Conservation (phyloP, 202 grass and related monocot genomes). For the Panicum hallii region DNA sequence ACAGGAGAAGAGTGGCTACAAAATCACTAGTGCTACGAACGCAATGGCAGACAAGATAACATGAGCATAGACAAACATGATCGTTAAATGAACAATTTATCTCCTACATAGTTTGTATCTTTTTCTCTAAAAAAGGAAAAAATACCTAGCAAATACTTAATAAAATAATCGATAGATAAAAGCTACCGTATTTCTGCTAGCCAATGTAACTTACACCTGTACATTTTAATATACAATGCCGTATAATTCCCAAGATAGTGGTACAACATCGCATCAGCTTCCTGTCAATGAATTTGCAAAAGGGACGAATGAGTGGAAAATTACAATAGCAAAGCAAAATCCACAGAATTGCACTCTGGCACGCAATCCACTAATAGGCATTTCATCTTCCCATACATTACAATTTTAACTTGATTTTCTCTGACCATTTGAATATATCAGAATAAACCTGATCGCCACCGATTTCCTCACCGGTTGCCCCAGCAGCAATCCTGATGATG, state of each 20-base stretch:
- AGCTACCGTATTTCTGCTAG: background rate
- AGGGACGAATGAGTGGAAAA: background rate
- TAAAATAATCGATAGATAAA: background rate
- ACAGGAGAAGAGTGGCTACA: background rate
- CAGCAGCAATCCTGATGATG: conserved; percentile 87
- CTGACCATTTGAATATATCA: conserved; percentile 93
- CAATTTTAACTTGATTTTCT: conserved; percentile 77
- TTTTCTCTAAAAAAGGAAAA: background rate
- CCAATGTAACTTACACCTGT: conserved; percentile 32
- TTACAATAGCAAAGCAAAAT: conserved; percentile 47
- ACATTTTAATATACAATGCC: conserved; percentile 54
- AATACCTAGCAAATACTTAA: background rate
- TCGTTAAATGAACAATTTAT: background rate
- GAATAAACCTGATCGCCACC: conserved; percentile 89
- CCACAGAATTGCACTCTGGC: conserved; percentile 22
- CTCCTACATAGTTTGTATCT: background rate
- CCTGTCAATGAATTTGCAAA: background rate
- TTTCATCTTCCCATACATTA: conserved; percentile 32
- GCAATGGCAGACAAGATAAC: background rate
- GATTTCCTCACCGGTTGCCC: conserved; percentile 78
- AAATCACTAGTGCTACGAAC: background rate
- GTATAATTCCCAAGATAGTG: conserved; percentile 1
- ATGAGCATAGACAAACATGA: background rate
- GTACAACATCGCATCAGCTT: conserved; percentile 30
- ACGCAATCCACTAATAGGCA: background rate